phyloP scores from a whole-genome alignment of 192 early-diverging fungal species.

The Neocallimastix lanati region DNA sequence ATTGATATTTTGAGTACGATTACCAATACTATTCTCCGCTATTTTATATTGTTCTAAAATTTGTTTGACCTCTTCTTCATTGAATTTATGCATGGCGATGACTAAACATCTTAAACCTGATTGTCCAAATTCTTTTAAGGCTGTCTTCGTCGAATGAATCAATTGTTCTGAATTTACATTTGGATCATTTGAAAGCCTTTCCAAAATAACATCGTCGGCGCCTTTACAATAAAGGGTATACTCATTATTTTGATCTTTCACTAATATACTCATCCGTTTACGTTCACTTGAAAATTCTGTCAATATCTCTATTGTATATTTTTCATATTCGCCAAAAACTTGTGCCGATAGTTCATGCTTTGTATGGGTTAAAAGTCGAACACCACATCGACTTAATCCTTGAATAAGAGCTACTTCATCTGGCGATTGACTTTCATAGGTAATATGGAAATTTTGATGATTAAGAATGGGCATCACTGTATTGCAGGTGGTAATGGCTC shows the following conservation, averaged over 20 bases:
- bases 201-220: slow-evolving; percentile 80
- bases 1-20: slow-evolving; percentile 43
- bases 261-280: slow-evolving; percentile 89
- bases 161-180: slow-evolving; percentile 13
- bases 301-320: neutral
- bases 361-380: neutral
- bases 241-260: slow-evolving; percentile 42
- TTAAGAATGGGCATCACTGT: slow-evolving; percentile 24
- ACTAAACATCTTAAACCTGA: slow-evolving; percentile 10
- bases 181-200: slow-evolving; percentile 55
- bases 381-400: slow-evolving; percentile 2
- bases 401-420: slow-evolving; percentile 31
- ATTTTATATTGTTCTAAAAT: neutral
- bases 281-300: slow-evolving; percentile 77
- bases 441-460: slow-evolving; percentile 6
- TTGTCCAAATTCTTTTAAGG: slow-evolving; percentile 73
- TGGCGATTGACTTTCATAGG: slow-evolving; percentile 9
- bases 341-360: neutral
- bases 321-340: neutral
- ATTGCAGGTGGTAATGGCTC: neutral
- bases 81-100: neutral
- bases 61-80: neutral
- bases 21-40: neutral
- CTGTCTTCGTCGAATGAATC: slow-evolving; percentile 41
- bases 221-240: slow-evolving; percentile 82